These are phyloP conservation scores for Aspergillus quadrilineatus DNA, from an alignment of 2,329 filamentous ascomycete genomes.

Conservation along the genomic window DNA sequence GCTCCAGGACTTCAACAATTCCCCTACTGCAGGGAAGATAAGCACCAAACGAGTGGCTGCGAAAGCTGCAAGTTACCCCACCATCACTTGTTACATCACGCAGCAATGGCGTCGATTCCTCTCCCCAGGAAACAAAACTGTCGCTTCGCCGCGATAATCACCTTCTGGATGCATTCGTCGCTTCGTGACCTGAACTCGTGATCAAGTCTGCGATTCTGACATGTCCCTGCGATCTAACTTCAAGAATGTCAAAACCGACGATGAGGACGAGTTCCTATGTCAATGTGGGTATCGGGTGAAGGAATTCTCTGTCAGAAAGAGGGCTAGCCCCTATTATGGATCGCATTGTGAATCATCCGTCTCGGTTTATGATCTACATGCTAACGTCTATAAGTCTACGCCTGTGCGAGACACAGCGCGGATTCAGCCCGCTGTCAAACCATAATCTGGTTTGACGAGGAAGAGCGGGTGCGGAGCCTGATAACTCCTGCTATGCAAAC, in stretches of 20 bases:
- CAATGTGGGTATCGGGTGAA: slow-evolving; percentile 2
- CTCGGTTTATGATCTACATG: neutral
- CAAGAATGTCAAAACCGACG: slow-evolving; percentile 2
- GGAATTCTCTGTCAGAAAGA: neutral
- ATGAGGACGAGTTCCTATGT: slow-evolving; percentile 4
- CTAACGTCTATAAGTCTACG: neutral
- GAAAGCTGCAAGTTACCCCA: slow-evolving; percentile 1
- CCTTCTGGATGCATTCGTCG: no score
- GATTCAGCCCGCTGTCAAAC: neutral
- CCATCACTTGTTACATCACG: neutral
- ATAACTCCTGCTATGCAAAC: neutral
- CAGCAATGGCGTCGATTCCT: neutral
- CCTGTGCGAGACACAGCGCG: neutral
- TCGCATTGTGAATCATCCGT: neutral
- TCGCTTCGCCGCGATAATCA: neutral
- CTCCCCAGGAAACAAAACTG: neutral
- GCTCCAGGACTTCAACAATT: no score
- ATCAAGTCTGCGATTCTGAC: neutral
- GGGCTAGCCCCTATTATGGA: slow-evolving; percentile 3
- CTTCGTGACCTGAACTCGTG: neutral
- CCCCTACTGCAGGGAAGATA: neutral
- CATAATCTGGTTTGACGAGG: slow-evolving; percentile 7
- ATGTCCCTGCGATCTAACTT: slow-evolving; percentile 5
- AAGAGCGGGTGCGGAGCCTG: neutral
- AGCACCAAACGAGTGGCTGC: neutral